phyloP scores from a whole-genome alignment of 805 yeast genomes.

The Metschnikowia corniflorae region DNA sequence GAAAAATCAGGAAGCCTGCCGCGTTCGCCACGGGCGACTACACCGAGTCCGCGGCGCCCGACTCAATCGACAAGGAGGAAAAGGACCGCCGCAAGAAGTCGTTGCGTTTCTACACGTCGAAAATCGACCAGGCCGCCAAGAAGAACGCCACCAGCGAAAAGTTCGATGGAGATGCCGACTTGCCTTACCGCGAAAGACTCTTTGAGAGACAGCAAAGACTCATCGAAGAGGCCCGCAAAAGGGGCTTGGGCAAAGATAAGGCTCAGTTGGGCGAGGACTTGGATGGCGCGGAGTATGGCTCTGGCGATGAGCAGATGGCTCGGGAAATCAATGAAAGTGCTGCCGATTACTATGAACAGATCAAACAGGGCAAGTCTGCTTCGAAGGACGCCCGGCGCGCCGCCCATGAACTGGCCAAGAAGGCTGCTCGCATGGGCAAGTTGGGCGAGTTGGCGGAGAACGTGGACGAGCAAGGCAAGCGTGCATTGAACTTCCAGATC shows the following conservation, averaged over 20 bases:
- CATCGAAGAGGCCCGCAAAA: slow-evolving; percentile 79
- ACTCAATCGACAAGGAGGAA: slow-evolving; percentile 82
- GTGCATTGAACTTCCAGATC: slow-evolving; percentile 93
- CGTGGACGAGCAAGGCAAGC: slow-evolving; percentile 77
- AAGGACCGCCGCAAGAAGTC: slow-evolving; percentile 76
- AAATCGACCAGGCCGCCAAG: slow-evolving; percentile 79
- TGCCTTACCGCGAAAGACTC: slow-evolving; percentile 87
- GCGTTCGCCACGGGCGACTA: slow-evolving; percentile 43
- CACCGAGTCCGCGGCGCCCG: slow-evolving; percentile 62
- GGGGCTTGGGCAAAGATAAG: slow-evolving; percentile 56
- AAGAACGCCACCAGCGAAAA: slow-evolving; percentile 49
- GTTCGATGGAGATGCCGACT: slow-evolving; percentile 79
- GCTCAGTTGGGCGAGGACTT: slow-evolving; percentile 54
- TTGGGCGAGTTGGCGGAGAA: slow-evolving; percentile 67
- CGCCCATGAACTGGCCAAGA: slow-evolving; percentile 67
- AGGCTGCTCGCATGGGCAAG: slow-evolving; percentile 82
- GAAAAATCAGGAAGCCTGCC: slow-evolving; percentile 42
- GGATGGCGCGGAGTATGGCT: slow-evolving; percentile 46
- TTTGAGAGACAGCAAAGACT: slow-evolving; percentile 88
- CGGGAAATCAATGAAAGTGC: slow-evolving; percentile 41
- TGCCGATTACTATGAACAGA: slow-evolving; percentile 56
- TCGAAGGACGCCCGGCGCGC: slow-evolving; percentile 52
- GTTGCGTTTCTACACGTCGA: slow-evolving; percentile 92
- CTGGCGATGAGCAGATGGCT: slow-evolving; percentile 45
- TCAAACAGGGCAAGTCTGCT: slow-evolving; percentile 46